Percentiles rank a stretch among this genome's conserved stretches.
Evolutionary conservation across 2,329 filamentous ascomycete genomes (phyloP).

Genomic region (Venturia pyrina): DNA sequence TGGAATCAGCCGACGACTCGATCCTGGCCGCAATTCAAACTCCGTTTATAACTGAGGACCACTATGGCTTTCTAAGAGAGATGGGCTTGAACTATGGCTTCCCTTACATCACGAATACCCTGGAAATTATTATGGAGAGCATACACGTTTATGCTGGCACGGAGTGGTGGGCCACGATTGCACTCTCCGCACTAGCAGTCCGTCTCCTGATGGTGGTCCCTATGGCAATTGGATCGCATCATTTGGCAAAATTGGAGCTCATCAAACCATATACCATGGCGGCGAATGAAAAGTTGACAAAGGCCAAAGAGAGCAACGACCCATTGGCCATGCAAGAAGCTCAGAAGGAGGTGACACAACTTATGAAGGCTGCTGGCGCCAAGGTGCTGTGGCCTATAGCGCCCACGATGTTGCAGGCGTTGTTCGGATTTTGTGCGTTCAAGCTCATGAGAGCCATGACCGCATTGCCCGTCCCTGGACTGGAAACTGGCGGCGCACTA

Average conservation of each 20-base stretch:
- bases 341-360: slow-evolving; percentile 37
- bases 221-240: slow-evolving; percentile 51
- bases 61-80: slow-evolving; percentile 71
- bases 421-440: slow-evolving; percentile 74
- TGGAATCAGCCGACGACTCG: not conserved
- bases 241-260: slow-evolving; percentile 50
- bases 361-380: slow-evolving; percentile 48
- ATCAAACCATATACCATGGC: slow-evolving; percentile 49
- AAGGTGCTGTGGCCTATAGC: slow-evolving; percentile 38
- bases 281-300: slow-evolving; percentile 45
- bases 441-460: slow-evolving; percentile 66
- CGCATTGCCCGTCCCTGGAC: slow-evolving; percentile 65
- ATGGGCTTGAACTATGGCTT: slow-evolving; percentile 82
- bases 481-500: slow-evolving; percentile 58
- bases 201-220: slow-evolving; percentile 58
- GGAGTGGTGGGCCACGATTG: slow-evolving; percentile 75
- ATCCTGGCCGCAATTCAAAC: not conserved
- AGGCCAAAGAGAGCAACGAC: slow-evolving; percentile 34
- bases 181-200: slow-evolving; percentile 52
- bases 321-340: slow-evolving; percentile 24
- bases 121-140: slow-evolving; percentile 73
- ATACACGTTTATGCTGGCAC: slow-evolving; percentile 65
- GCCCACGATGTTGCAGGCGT: slow-evolving; percentile 50
- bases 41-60: not conserved
- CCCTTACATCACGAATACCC: slow-evolving; percentile 57